Conservation (phyloP, 345 rosid species). For the Brassica cretica region DNA sequence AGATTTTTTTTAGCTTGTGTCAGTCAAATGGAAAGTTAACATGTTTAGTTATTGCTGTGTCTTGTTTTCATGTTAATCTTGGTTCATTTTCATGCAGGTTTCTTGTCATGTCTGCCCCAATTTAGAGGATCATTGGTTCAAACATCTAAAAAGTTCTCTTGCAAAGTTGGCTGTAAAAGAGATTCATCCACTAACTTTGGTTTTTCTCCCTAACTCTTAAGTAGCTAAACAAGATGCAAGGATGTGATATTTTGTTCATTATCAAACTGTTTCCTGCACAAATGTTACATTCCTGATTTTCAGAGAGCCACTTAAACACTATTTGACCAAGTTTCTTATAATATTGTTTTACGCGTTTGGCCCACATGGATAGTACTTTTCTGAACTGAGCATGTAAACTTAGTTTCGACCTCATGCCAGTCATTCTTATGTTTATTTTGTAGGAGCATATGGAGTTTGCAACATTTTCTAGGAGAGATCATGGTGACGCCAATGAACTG, state of each 20-base stretch:
- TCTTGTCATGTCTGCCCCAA: constrained; percentile 50
- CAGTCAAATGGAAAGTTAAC: constrained; percentile 6
- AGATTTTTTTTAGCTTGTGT: constrained; percentile 11
- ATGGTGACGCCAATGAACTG: constrained; percentile 61
- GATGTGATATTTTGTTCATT: no score
- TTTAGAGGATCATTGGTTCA: constrained; percentile 44
- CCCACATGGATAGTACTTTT: constrained; percentile 9
- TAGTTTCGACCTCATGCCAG: not conserved
- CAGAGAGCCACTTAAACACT: no score
- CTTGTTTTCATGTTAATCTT: constrained; percentile 5
- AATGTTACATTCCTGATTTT: no score
- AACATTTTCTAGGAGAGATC: constrained; percentile 46
- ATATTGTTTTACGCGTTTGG: not conserved
- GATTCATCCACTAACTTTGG: constrained; percentile 26
- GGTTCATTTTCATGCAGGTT: constrained; percentile 46
- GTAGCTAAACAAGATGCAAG: no score
- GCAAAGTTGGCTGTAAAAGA: constrained; percentile 49
- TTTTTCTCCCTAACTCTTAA: no score
- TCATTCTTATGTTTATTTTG: constrained; percentile 21
- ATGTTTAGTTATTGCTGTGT: not conserved
- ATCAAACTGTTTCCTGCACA: no score
- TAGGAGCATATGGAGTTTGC: constrained; percentile 56
- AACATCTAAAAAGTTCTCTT: constrained; percentile 50
- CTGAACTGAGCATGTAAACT: constrained; percentile 23
- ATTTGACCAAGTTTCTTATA: not conserved